Evolutionary conservation across 108 stramenopile genomes (phyloP), one percentile per base, ranked within the genome.

Genomic region (Skeletonema menzelii): DNA sequence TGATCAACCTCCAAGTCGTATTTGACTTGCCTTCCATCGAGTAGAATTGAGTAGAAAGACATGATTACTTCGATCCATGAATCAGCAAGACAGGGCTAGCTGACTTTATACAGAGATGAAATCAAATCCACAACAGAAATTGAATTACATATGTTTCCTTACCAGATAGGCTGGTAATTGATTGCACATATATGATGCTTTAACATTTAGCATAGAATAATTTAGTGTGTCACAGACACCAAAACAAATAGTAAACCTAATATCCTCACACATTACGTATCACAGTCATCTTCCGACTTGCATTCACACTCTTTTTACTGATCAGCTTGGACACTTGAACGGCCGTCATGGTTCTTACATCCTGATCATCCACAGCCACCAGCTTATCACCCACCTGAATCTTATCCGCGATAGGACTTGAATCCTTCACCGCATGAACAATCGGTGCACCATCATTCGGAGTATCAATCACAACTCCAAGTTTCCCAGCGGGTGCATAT

Each of bases 381-480:
- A 84, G 44, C 56, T 56, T 63, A 59, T 84, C 83, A 5, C 83
- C 83, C 59, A 84, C 79, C 19, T 32, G 31, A 20, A 84, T 64
- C 40, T 77, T 53, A 0, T 46, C 61, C 5, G 69, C 60, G 17
- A 84, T 80, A 4, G 83, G 83, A 56, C 77, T 76, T 1, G 70
- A 72, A 27, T 80, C 79, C 53, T 81, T 80, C 22, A 84, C 67
- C 32, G 79, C 75, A 27, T 84, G 83, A 24, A 84, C 79, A 12
- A 76, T 42, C 2, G 82, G 82, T 15, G 69, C 59, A n/a, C 65
- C 55, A 4, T 15, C 8, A 22, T 60, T 22, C 0, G 83, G 80
- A 13, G 79, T 65, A 63, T 84, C 83, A 19, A 84, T 68, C 30
- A 84, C 83, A 7, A 84, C 62, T 8, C 83, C 83, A 0, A 84